phyloP scores from a whole-genome alignment of 2,329 filamentous ascomycete species.

The Podosphaera xanthii region DNA sequence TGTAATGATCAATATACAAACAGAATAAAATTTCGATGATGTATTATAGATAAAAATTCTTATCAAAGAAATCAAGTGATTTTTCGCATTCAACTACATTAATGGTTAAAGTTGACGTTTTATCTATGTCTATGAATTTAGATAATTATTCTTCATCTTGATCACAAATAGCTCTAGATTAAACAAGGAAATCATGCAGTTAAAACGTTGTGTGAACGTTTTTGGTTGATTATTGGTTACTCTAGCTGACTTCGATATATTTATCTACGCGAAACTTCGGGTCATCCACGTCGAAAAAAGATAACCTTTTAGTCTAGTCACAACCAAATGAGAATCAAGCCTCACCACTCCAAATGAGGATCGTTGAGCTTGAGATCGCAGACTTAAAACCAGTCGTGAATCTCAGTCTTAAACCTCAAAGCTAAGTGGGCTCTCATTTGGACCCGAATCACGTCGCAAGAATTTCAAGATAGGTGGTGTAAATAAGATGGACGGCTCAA shows the following conservation, averaged over 20 bases:
- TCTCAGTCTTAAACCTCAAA: neutral
- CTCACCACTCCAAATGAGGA: neutral
- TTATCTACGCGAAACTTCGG: neutral
- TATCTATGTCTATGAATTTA: neutral
- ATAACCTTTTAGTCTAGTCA: neutral
- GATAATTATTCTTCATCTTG: neutral
- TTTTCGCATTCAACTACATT: no score
- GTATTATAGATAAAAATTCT: no score
- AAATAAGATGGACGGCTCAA: neutral
- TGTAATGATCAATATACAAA: no score
- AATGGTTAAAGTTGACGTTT: neutral
- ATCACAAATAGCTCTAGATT: neutral
- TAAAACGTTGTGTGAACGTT: neutral
- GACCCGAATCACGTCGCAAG: neutral
- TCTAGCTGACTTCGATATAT: neutral
- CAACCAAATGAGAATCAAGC: neutral
- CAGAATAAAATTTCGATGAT: no score
- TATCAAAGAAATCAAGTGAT: no score
- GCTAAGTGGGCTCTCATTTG: neutral
- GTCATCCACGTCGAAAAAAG: neutral
- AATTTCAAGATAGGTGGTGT: neutral
- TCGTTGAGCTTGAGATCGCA: neutral
- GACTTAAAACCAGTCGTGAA: neutral
- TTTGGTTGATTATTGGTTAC: neutral
- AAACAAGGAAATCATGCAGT: neutral